phyloP scores from a whole-genome alignment of 495 filamentous ascomycete genomes.

The Aeminium ludgeri region DNA sequence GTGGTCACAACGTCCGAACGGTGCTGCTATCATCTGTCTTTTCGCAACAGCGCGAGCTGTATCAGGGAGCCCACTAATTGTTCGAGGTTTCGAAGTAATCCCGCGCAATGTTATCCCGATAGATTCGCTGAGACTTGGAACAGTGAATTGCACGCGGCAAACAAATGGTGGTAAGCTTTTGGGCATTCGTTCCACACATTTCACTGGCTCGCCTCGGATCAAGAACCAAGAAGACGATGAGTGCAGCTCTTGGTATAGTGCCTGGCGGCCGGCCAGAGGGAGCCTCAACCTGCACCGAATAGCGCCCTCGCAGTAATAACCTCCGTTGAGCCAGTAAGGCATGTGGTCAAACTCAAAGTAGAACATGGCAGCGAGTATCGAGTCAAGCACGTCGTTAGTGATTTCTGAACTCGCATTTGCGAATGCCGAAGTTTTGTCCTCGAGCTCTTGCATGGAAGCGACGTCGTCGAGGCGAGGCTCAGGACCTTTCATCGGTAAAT shows the following conservation, averaged over 20 bases:
- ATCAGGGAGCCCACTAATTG: neutral
- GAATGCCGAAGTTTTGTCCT: neutral
- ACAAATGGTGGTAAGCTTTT: neutral
- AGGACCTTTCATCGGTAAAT: neutral
- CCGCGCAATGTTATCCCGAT: neutral
- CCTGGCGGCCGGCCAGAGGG: neutral
- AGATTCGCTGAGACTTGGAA: neutral
- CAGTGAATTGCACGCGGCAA: neutral
- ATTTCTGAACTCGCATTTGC: too few relatives aligned
- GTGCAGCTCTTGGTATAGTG: neutral
- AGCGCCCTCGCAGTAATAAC: neutral
- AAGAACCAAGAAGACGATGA: neutral
- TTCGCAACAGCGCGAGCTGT: neutral
- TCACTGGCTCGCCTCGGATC: neutral
- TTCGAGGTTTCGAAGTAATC: neutral
- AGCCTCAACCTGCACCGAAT: neutral
- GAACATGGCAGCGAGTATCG: slow-evolving; percentile 1
- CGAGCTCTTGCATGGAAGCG: neutral
- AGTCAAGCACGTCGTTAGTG: neutral
- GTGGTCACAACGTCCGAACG: neutral
- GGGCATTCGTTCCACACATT: neutral
- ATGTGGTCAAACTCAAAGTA: slow-evolving; percentile 3
- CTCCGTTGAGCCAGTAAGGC: neutral
- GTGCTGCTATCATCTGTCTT: neutral
- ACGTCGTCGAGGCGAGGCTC: slow-evolving; percentile 6